Evolutionary conservation across 192 early-diverging fungal species (phyloP).

Genomic region (Cladochytrium replicatum): DNA sequence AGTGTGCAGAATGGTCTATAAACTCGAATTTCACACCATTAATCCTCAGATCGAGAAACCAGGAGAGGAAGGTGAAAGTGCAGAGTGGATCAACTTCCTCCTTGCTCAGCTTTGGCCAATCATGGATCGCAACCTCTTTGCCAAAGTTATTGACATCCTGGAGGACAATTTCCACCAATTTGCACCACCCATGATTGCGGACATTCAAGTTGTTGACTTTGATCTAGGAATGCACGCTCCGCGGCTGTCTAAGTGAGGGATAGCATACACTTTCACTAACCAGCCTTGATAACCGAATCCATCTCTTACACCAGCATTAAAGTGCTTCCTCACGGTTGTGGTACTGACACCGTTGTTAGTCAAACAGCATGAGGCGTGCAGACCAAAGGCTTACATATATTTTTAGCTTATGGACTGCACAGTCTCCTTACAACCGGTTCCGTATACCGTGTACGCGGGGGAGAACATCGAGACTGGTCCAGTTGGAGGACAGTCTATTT

Average conservation of each 20-base stretch:
- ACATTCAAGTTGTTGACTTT: slow-evolving; percentile 16
- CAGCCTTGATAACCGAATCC: too few relatives aligned
- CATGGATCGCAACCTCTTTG: slow-evolving; percentile 17
- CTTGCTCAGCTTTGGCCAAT: slow-evolving; percentile 20
- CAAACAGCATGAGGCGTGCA: too few relatives aligned
- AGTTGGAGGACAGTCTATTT: too few relatives aligned
- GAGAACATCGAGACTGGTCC: slow-evolving; percentile 15
- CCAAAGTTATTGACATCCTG: slow-evolving; percentile 12
- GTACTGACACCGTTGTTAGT: slow-evolving; percentile 13
- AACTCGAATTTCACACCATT: too few relatives aligned
- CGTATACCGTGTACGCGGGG: slow-evolving; percentile 12
- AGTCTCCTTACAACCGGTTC: slow-evolving; percentile 14
- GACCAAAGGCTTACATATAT: too few relatives aligned
- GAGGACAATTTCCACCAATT: slow-evolving; percentile 18
- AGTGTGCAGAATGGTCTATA: too few relatives aligned
- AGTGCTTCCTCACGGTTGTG: slow-evolving; percentile 11
- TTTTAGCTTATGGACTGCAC: slow-evolving; percentile 17
- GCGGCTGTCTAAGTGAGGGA: too few relatives aligned
- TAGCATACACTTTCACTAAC: too few relatives aligned
- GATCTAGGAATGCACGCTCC: slow-evolving; percentile 19
- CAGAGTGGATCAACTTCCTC: slow-evolving; percentile 26
- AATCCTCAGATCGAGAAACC: background rate
- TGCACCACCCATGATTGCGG: slow-evolving; percentile 17
- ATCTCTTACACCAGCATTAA: slow-evolving; percentile 18
- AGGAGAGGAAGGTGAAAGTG: slow-evolving; percentile 13